Percentiles rank a stretch among this genome's conserved stretches.
These are phyloP conservation scores for Cyclotella kingstonii DNA, from an alignment of 108 stramenopile species.

Conservation along the genomic window DNA sequence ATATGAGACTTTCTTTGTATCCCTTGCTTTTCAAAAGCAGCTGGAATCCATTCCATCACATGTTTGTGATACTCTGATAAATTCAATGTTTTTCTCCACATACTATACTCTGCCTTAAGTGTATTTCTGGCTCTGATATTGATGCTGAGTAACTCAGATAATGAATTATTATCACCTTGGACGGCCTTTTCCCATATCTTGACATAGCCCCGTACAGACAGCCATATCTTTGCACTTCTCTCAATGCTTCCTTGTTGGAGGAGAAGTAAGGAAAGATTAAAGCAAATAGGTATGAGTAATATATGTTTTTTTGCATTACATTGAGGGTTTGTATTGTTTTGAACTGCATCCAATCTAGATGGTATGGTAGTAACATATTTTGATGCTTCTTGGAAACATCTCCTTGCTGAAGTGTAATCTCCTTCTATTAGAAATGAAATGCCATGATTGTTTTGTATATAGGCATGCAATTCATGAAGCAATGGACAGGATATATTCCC, in stretches of 20 bases:
- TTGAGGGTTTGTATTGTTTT: no score
- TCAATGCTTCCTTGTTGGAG: constrained; percentile 39
- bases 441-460: constrained; percentile 27
- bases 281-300: constrained; percentile 37
- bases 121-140: constrained; percentile 34
- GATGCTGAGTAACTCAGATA: constrained; percentile 12
- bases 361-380: not conserved
- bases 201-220: constrained; percentile 26
- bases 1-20: constrained; percentile 16
- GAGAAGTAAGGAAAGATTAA: constrained; percentile 44
- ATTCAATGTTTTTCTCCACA: not conserved
- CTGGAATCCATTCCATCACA: constrained; percentile 37
- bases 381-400: constrained; percentile 34
- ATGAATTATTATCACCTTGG: constrained; percentile 17
- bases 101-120: constrained; percentile 31
- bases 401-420: constrained; percentile 32
- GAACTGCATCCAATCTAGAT: not conserved
- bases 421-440: constrained; percentile 23
- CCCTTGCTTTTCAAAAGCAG: constrained; percentile 8
- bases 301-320: constrained; percentile 7
- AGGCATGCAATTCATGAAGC: constrained; percentile 15
- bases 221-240: constrained; percentile 37
- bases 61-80: constrained; percentile 19
- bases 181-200: constrained; percentile 37
- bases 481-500: not conserved